Conservation (phyloP, 768 basidiomycete species). For the Agaricus blazei region DNA sequence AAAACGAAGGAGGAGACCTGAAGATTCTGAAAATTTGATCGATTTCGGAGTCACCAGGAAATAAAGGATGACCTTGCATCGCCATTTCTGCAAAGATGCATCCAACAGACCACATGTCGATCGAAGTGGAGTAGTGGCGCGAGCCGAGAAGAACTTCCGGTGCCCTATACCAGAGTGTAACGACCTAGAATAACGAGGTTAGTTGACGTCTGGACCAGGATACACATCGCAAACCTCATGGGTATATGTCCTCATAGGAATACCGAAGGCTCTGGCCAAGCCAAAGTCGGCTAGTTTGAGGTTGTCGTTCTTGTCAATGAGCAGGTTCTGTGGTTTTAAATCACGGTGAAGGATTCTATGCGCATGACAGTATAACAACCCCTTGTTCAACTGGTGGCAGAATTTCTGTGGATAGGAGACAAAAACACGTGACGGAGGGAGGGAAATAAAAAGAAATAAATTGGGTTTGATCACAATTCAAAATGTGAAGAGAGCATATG, state of each 20-base stretch:
- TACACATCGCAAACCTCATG: conserved; percentile 65
- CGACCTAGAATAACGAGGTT: conserved; percentile 56
- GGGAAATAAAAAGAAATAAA: no score
- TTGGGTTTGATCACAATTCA: no score
- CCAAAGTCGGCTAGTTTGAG: conserved; percentile 97
- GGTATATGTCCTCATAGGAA: conserved; percentile 98
- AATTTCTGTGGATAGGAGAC: conserved; percentile 65
- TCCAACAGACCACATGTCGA: conserved; percentile 99
- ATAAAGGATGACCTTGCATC: conserved; percentile 82
- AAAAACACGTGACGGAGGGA: no score
- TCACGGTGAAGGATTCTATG: conserved; percentile 97
- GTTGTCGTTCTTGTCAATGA: conserved; percentile 86
- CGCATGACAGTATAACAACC: conserved; percentile 91
- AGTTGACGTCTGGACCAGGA: neutral
- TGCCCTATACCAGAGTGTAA: conserved; percentile 98
- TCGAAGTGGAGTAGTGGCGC: conserved; percentile 93
- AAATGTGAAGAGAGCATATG: neutral
- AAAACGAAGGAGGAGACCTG: conserved; percentile 48
- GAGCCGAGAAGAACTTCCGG: conserved; percentile 96
- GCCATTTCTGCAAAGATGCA: conserved; percentile 99
- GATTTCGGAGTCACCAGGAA: conserved; percentile 99
- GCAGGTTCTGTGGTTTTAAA: conserved; percentile 92
- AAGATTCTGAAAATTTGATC: conserved; percentile 99
- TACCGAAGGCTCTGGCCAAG: conserved; percentile 94
- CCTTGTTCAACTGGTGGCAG: conserved; percentile 87